Evolutionary conservation across 805 yeast species (phyloP).

Genomic region (Zygosaccharomyces lentus): DNA sequence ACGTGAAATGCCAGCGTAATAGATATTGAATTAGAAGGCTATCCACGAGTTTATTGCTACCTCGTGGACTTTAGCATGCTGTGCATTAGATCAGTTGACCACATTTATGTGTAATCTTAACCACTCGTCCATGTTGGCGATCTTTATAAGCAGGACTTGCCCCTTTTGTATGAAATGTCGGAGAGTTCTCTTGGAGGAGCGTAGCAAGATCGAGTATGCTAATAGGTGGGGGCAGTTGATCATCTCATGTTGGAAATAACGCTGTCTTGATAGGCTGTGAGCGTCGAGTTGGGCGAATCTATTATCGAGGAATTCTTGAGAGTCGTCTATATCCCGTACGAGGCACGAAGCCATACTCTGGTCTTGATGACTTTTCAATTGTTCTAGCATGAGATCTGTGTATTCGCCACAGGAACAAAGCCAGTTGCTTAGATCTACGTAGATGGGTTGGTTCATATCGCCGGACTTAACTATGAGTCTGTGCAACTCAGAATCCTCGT

Average conservation of each 20-base stretch:
- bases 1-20: neutral
- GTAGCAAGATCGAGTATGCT: constrained; percentile 29
- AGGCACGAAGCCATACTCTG: constrained; percentile 6
- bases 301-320: constrained; percentile 24
- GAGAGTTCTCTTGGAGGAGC: constrained; percentile 19
- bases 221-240: constrained; percentile 34
- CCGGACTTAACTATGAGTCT: constrained; percentile 27
- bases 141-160: constrained; percentile 24
- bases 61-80: neutral
- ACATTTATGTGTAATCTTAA: constrained; percentile 34
- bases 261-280: constrained; percentile 25
- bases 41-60: neutral
- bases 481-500: constrained; percentile 16
- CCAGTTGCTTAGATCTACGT: constrained; percentile 32
- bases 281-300: constrained; percentile 29
- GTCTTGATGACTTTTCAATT: constrained; percentile 6
- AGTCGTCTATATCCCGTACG: constrained; percentile 19
- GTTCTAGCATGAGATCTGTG: constrained; percentile 19
- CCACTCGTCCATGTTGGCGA: constrained; percentile 35
- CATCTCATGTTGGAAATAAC: constrained; percentile 24
- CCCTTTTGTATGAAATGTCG: constrained; percentile 21
- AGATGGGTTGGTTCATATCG: constrained; percentile 21
- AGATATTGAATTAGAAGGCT: neutral
- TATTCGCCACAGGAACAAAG: constrained; percentile 35
- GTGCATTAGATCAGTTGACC: constrained; percentile 10